Percentiles rank a stretch among this genome's conserved stretches.
phyloP scores from a whole-genome alignment of 2,329 filamentous ascomycete species.

The Pseudogymnoascus sp. region DNA sequence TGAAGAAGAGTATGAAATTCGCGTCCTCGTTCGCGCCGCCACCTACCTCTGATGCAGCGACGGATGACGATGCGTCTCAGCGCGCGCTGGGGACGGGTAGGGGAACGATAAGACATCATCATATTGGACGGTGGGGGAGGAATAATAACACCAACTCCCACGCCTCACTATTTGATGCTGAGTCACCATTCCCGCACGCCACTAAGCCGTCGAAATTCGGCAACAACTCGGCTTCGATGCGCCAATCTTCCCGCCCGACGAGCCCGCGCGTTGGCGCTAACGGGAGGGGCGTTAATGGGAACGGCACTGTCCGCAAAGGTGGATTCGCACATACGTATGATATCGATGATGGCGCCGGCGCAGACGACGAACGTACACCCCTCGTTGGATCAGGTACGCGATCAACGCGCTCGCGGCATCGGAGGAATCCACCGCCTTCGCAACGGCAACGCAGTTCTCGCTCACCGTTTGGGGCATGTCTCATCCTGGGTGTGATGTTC shows the following conservation, averaged over 20 bases:
- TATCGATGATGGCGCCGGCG: conserved; percentile 68
- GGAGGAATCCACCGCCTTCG: conserved; percentile 46
- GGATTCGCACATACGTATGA: conserved; percentile 57
- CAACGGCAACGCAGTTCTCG: conserved; percentile 55
- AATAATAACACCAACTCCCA: conserved; percentile 47
- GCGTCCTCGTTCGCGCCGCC: conserved; percentile 51
- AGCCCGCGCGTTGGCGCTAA: conserved; percentile 52
- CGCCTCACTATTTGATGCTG: conserved; percentile 64
- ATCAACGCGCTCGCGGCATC: conserved; percentile 47
- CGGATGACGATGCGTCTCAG: conserved; percentile 59
- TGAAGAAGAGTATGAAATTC: conserved; percentile 96
- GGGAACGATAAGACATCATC: conserved; percentile 65
- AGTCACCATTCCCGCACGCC: conserved; percentile 67
- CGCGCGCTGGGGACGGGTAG: conserved; percentile 52
- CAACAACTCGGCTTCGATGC: conserved; percentile 40
- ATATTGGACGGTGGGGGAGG: conserved; percentile 72
- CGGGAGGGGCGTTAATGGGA: conserved; percentile 35
- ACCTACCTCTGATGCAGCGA: conserved; percentile 35
- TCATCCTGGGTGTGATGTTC: conserved; percentile 74
- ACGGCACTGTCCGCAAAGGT: conserved; percentile 49
- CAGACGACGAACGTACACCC: conserved; percentile 82
- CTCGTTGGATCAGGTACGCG: conserved; percentile 55
- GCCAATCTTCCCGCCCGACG: conserved; percentile 56
- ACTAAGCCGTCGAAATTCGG: conserved; percentile 51
- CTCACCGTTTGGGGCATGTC: conserved; percentile 73